These are phyloP conservation scores for Immersiporthe knoxdaviesiana DNA, from an alignment of 2,329 filamentous ascomycete genomes.

Conservation along the genomic window DNA sequence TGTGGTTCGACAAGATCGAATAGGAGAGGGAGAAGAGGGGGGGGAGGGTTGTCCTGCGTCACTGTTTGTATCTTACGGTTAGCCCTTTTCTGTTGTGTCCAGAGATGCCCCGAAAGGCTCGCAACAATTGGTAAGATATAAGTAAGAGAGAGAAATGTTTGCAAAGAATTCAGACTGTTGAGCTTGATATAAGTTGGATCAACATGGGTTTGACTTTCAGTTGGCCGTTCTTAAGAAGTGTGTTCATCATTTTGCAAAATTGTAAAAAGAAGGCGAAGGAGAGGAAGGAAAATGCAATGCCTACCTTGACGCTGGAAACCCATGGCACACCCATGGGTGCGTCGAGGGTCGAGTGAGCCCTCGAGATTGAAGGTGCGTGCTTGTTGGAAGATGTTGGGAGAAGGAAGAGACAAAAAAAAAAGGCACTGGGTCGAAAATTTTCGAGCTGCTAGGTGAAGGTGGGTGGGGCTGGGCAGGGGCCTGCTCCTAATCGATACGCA, in stretches of 20 bases:
- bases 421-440: not conserved
- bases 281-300: not conserved
- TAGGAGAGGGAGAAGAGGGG: not conserved
- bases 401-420: not conserved
- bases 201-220: slow-evolving; percentile 35
- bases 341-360: not conserved
- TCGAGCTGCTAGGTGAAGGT: not conserved
- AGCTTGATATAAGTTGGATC: slow-evolving; percentile 58
- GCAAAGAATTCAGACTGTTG: slow-evolving; percentile 60
- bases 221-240: slow-evolving; percentile 34
- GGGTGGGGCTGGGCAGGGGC: not conserved
- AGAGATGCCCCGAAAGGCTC: not conserved
- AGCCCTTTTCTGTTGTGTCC: slow-evolving; percentile 13
- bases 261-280: not conserved
- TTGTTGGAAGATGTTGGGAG: not conserved
- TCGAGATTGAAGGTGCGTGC: not conserved
- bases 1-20: slow-evolving; percentile 37
- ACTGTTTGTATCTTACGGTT: slow-evolving; percentile 17
- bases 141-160: not conserved
- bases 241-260: slow-evolving; percentile 31
- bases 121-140: not conserved
- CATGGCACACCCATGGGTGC: not conserved
- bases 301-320: slow-evolving; percentile 2
- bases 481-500: not conserved
- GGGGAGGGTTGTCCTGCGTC: slow-evolving; percentile 1